Base-by-base conservation (phyloP, 345 rosid species). In the Melastoma malabathricum region DNA sequence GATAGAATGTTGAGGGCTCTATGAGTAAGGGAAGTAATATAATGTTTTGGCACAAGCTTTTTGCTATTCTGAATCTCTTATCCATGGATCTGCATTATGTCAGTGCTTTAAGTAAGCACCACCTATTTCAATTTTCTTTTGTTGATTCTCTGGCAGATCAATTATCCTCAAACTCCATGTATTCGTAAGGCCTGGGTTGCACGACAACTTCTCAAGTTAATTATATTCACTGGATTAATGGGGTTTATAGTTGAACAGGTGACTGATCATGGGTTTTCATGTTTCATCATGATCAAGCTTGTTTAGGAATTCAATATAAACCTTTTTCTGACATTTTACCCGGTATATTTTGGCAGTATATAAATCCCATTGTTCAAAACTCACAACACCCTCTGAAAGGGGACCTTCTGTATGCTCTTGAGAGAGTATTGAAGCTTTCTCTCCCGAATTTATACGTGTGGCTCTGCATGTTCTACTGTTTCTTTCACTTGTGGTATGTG, bases 381-480 rank as follows among this genome's bases (percentile, higher is more conserved):
- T 93, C 99, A 10, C 82, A 83, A 58, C 99, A 93, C 60, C 99
- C 99, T 29, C 65, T 93, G 64, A 93, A 88, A 66, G 97, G 94
- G 59, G 64, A 85, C 68, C 70, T 88, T 52, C 56, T 93, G 46
- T 76, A 93, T 63, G 97, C 81, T 56, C 52, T 83, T 48, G 95
- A 93, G 79, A 88, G 99, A 72, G 83, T 88, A 59, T 65, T 93
- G 89, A 93, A 88, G 78, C 97, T 93, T 53, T 93, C 99, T 14
- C 86, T 93, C 64, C 99, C 97, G 45, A 82, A 67, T 61, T 67
- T 87, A 67, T 92, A 92, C 20, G 98, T 92, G 55, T 92, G 98
- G 97, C 98, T 92, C 58, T 87, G 96, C 83, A 81, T 82, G 98
- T 92, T 84, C 84, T 87, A 92, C 78, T 84, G 95, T 77, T 77